Evolutionary conservation across 2,329 filamentous ascomycete species (phyloP).

Genomic region (Neoarthrinium moseri): DNA sequence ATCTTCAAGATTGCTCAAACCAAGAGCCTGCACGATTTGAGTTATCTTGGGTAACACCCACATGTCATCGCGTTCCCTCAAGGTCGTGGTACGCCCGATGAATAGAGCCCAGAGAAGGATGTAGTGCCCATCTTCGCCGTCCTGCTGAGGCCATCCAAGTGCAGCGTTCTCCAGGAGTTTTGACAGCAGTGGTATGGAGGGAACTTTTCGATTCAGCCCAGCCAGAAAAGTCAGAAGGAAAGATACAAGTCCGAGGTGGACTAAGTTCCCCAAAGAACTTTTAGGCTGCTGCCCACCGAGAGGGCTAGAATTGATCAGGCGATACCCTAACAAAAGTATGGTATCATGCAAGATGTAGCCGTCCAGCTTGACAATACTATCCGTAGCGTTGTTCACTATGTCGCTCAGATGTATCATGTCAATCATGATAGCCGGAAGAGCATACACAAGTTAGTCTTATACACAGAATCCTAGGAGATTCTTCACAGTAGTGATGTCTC

Average conservation of each 20-base stretch:
- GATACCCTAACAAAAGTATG: slow-evolving; percentile 23
- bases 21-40: background rate
- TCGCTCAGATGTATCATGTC: slow-evolving; percentile 16
- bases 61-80: background rate
- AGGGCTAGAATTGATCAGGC: slow-evolving; percentile 19
- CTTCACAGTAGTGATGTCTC: too few species aligned
- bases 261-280: slow-evolving; percentile 11
- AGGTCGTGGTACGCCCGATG: slow-evolving; percentile 5
- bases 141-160: too few species aligned
- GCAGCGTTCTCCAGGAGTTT: background rate
- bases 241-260: slow-evolving; percentile 24
- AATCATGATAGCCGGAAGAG: slow-evolving; percentile 8
- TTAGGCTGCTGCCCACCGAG: background rate
- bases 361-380: slow-evolving; percentile 13
- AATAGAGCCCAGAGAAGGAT: slow-evolving; percentile 21
- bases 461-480: too few species aligned
- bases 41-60: background rate
- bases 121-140: slow-evolving; percentile 12
- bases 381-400: slow-evolving; percentile 15
- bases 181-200: slow-evolving; percentile 13
- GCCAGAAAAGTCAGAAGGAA: slow-evolving; percentile 22
- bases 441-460: background rate
- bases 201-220: slow-evolving; percentile 11
- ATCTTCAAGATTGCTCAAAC: background rate
- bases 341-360: slow-evolving; percentile 23